Evolutionary conservation across 169 alveolate species (phyloP).

Genomic region (Besnoitia besnoiti): DNA sequence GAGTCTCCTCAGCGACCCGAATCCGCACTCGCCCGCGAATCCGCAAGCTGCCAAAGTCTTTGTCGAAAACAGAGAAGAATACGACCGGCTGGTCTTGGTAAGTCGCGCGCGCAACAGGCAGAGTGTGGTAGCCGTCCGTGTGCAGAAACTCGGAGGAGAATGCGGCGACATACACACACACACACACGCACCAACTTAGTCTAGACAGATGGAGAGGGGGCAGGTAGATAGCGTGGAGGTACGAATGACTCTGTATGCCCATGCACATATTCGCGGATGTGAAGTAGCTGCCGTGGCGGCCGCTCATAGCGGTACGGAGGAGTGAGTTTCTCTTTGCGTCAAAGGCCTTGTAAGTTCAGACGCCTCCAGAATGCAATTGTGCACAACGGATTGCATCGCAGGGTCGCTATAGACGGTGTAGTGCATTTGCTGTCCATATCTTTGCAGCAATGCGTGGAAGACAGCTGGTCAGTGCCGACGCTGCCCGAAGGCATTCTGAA

Average conservation of each 20-base stretch:
- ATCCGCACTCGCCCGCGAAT: slow-evolving; percentile 97
- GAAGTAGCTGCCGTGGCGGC: too few species aligned
- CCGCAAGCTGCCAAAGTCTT: slow-evolving; percentile 95
- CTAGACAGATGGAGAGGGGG: too few species aligned
- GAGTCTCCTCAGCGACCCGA: slow-evolving; percentile 96
- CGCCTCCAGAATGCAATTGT: too few species aligned
- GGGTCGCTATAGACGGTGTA: neutral
- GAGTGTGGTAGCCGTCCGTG: neutral
- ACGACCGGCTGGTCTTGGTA: slow-evolving; percentile 68
- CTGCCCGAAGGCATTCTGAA: slow-evolving; percentile 57
- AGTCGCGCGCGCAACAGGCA: neutral
- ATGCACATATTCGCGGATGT: too few species aligned
- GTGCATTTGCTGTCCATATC: neutral
- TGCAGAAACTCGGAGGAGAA: neutral
- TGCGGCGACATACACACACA: too few species aligned
- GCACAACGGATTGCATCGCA: too few species aligned
- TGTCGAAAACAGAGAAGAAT: slow-evolving; percentile 88
- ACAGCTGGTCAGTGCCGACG: slow-evolving; percentile 56
- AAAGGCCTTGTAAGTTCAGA: too few species aligned
- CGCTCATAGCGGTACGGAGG: too few species aligned
- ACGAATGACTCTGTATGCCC: too few species aligned
- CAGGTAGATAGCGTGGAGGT: too few species aligned
- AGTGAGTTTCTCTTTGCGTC: too few species aligned
- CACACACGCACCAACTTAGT: too few species aligned
- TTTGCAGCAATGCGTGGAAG: slow-evolving; percentile 58